phyloP scores from a whole-genome alignment of 2,329 filamentous ascomycete species.

The Pseudogymnoascus sp. region DNA sequence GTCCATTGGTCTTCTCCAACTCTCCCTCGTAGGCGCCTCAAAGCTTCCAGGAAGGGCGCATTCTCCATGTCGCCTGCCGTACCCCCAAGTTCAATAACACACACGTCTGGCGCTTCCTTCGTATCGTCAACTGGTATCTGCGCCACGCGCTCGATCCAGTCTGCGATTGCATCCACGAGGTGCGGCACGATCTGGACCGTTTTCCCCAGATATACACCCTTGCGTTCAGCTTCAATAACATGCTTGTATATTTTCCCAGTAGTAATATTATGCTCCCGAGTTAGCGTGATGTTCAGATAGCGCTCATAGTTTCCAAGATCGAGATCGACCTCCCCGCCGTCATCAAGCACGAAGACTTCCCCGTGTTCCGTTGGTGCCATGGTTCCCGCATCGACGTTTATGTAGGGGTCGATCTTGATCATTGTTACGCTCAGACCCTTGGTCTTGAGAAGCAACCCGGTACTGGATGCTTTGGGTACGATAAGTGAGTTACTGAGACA shows the following conservation, averaged over 20 bases:
- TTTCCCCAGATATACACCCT: constrained; percentile 74
- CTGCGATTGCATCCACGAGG: constrained; percentile 85
- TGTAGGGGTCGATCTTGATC: constrained; percentile 65
- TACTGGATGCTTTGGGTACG: constrained; percentile 50
- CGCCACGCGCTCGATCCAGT: constrained; percentile 84
- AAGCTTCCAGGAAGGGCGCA: constrained; percentile 78
- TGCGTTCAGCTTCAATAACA: constrained; percentile 65
- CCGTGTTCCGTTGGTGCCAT: constrained; percentile 70
- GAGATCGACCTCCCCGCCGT: constrained; percentile 69
- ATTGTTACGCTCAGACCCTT: constrained; percentile 63
- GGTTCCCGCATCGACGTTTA: constrained; percentile 66
- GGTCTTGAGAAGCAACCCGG: constrained; percentile 72
- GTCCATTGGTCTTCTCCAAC: constrained; percentile 73
- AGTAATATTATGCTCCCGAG: constrained; percentile 88
- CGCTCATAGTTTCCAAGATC: constrained; percentile 71
- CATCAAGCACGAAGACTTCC: constrained; percentile 80
- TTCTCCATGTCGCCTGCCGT: constrained; percentile 77
- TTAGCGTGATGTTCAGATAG: constrained; percentile 75
- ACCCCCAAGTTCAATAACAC: constrained; percentile 62
- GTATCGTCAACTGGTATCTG: constrained; percentile 81
- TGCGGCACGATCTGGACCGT: constrained; percentile 93
- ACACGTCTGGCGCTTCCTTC: constrained; percentile 76
- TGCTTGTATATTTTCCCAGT: constrained; percentile 92
- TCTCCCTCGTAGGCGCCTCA: constrained; percentile 67
- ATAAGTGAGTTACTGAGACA: constrained; percentile 18